Evolutionary conservation across 306 rosid species (phyloP), one percentile per base, ranked within the genome.

Genomic region (Carpinus fangiana): DNA sequence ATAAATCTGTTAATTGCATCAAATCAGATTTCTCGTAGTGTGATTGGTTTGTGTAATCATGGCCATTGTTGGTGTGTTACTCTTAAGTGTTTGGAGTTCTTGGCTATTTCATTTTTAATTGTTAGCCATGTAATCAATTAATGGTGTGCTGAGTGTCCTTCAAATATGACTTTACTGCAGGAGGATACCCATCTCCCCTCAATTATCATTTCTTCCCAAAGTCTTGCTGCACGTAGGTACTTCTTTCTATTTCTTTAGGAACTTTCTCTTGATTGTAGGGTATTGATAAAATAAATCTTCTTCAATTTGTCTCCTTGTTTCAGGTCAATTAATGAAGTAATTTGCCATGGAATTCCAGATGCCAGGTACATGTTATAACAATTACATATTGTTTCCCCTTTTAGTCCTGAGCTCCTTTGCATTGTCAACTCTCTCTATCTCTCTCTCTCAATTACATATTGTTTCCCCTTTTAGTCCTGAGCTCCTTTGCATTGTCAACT

Each of bases 181-280:
- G 98, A 77, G 99, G 96, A 80, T 95, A 95, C 84, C 99, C 99
- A 41, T 93, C 99, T 8, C 93, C 98, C 56, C 97, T 93, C 84
- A 93, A 92, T 85, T 95, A 95, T 76, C 73, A 91, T 83, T 95
- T 93, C 83, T 93, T 95, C 84, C 99, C 99, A 14, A 95, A 95
- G 88, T 95, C 99, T 81, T 95, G 99, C 96, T 95, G 99, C 99
- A 95, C 97, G 98, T 95, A 90, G 91, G 97, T 90, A 85, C 91
- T 87, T 45, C 74, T 85, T 59, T 86, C 45, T 72, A 77, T 71
- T 67, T 76, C 43, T 76, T 28, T 8, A 36, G 12, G 36, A 41
- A 9, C 18, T 23, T 53, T 79, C 51, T 26, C 65, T 26, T 11
- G 70, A 78, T 73, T 74, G 36, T 75, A 46, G 70, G 43, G 50